phyloP scores from a whole-genome alignment of 768 basidiomycete species.

The Podaxis sp. region DNA sequence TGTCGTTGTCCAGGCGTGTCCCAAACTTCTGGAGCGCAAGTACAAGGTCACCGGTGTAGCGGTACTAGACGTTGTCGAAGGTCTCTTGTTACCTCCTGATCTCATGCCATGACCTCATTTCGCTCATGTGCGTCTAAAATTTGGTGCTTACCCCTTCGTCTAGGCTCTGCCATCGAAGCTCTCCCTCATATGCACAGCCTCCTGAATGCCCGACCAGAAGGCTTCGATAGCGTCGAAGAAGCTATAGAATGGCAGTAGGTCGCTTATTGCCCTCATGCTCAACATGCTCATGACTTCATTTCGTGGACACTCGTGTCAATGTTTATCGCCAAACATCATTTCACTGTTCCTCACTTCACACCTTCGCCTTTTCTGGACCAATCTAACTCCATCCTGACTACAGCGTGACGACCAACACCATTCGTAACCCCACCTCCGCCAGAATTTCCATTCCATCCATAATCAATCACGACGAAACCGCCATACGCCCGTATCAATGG shows the following conservation, averaged over 20 bases:
- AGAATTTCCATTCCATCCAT: constrained; percentile 86
- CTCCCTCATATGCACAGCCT: constrained; percentile 90
- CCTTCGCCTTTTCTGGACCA: not conserved
- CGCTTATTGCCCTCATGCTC: not conserved
- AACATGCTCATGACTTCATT: not conserved
- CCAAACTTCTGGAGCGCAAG: constrained; percentile 60
- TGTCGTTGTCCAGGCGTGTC: constrained; percentile 72
- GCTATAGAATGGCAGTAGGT: constrained; percentile 97
- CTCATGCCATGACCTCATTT: constrained; percentile 1
- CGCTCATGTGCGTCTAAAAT: not conserved
- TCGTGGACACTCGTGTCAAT: not conserved
- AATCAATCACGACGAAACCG: constrained; percentile 47
- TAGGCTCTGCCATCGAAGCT: constrained; percentile 91
- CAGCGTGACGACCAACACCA: constrained; percentile 78
- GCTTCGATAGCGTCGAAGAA: constrained; percentile 80
- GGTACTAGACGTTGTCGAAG: constrained; percentile 89
- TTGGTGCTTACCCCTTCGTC: not conserved
- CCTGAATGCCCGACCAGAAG: constrained; percentile 80
- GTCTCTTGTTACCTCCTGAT: constrained; percentile 31
- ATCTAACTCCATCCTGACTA: not conserved
- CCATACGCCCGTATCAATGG: constrained; percentile 62
- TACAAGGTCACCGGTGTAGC: constrained; percentile 76
- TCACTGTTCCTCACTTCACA: not conserved
- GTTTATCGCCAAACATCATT: constrained; percentile 2
- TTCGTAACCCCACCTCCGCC: constrained; percentile 80